Evolutionary conservation across 208 protist genomes (phyloP).

Genomic region (Leishmania mexicana): DNA sequence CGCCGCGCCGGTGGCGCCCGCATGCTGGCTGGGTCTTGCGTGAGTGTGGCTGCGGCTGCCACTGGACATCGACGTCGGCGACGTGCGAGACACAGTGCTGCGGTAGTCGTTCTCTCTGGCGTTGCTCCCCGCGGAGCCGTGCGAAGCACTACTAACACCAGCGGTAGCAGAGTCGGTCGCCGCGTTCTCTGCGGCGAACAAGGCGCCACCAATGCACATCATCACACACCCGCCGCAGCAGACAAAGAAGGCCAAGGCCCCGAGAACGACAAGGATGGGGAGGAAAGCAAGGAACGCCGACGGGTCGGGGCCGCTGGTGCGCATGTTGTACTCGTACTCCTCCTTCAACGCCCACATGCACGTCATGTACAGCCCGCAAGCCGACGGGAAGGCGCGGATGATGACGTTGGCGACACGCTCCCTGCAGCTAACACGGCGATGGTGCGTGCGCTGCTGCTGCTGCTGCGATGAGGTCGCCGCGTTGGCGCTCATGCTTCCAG

Average conservation of each 20-base stretch:
- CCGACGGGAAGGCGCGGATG: constrained; percentile 19
- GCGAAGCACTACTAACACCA: neutral
- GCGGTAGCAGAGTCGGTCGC: neutral
- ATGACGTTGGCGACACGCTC: constrained; percentile 24
- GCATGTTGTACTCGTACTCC: constrained; percentile 48
- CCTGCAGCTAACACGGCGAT: neutral
- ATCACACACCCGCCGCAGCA: constrained; percentile 29
- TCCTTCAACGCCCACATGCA: constrained; percentile 61
- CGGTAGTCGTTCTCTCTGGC: constrained; percentile 16
- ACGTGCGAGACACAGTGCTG: constrained; percentile 15
- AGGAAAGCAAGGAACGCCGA: constrained; percentile 43
- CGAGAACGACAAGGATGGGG: constrained; percentile 42
- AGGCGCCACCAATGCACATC: constrained; percentile 14
- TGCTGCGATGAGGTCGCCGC: neutral
- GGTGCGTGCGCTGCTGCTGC: neutral
- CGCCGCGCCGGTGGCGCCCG: neutral
- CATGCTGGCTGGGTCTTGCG: neutral
- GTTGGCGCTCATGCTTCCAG: neutral
- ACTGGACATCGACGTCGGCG: neutral
- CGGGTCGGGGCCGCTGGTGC: constrained; percentile 29
- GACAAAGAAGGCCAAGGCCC: constrained; percentile 22
- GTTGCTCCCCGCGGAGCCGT: neutral
- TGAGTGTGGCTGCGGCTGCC: neutral
- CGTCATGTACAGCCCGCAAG: constrained; percentile 48
- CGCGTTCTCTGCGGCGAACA: neutral